Percentiles rank a stretch among this genome's conserved stretches.
These are phyloP conservation scores for Hypoxylon subgilvum DNA, from an alignment of 495 filamentous ascomycete genomes.

Conservation along the genomic window DNA sequence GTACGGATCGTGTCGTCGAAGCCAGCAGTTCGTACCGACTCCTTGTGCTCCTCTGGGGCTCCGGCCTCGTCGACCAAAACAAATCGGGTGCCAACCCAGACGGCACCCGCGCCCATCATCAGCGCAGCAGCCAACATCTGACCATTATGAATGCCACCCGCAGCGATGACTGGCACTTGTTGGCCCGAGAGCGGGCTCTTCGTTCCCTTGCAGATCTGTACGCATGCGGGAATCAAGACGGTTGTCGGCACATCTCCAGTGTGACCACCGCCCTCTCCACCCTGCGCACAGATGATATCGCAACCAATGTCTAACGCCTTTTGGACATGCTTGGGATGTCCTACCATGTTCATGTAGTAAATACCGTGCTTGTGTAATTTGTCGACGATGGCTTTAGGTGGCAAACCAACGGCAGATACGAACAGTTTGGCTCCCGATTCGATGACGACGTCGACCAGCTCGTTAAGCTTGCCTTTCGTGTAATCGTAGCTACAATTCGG, in stretches of 20 bases:
- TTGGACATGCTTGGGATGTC: conserved; percentile 96
- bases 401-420: conserved; percentile 94
- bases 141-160: conserved; percentile 93
- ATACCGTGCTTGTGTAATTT: conserved; percentile 84
- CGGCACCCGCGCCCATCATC: conserved; percentile 88
- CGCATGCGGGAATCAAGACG: conserved; percentile 88
- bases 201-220: conserved; percentile 76
- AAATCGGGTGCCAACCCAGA: conserved; percentile 98
- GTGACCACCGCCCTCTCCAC: conserved; percentile 90
- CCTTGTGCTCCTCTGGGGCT: conserved; percentile 92
- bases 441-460: conserved; percentile 91
- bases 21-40: conserved; percentile 88
- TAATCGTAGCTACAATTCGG: conserved; percentile 83
- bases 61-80: conserved; percentile 92
- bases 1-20: conserved; percentile 96
- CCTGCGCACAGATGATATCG: conserved; percentile 93
- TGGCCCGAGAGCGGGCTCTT: conserved; percentile 86
- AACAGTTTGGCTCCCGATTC: conserved; percentile 88
- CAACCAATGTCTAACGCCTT: conserved; percentile 89
- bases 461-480: conserved; percentile 96
- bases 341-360: conserved; percentile 99
- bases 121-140: conserved; percentile 86
- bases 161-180: conserved; percentile 88
- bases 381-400: conserved; percentile 86
- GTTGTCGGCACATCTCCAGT: conserved; percentile 90